Percentiles rank a stretch among this genome's conserved stretches.
Evolutionary conservation across 768 basidiomycete genomes (phyloP).

Genomic region (Daedaleopsis sinensis): DNA sequence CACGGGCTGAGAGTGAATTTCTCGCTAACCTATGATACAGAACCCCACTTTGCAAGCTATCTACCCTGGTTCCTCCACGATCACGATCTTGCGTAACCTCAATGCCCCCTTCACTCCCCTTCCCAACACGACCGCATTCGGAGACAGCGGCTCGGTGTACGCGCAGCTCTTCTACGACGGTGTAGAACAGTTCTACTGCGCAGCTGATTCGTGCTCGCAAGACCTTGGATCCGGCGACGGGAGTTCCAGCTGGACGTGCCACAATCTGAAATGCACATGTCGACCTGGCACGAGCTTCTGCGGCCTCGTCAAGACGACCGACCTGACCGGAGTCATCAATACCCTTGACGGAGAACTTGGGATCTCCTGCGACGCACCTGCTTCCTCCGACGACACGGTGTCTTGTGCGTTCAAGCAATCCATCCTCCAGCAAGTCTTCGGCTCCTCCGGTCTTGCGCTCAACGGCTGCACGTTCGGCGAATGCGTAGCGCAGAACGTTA

Average conservation of each 20-base stretch:
- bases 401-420: conserved; percentile 80
- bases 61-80: conserved; percentile 68
- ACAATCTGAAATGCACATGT: conserved; percentile 76
- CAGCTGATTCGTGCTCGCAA: conserved; percentile 72
- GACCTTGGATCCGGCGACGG: conserved; percentile 41
- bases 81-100: conserved; percentile 81
- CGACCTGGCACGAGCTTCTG: conserved; percentile 74
- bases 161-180: conserved; percentile 80
- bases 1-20: no score
- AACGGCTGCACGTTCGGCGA: conserved; percentile 84
- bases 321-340: conserved; percentile 69
- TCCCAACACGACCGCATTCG: conserved; percentile 63
- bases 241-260: conserved; percentile 68
- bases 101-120: conserved; percentile 71
- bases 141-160: conserved; percentile 52
- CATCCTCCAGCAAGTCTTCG: conserved; percentile 71
- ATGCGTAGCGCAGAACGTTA: conserved; percentile 80
- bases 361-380: conserved; percentile 63
- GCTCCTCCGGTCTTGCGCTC: conserved; percentile 69
- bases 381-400: conserved; percentile 47
- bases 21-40: conserved; percentile 38
- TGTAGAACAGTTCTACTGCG: conserved; percentile 88
- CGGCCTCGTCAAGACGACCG: conserved; percentile 47
- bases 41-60: conserved; percentile 83
- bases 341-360: conserved; percentile 62